Conservation (phyloP, 2,329 filamentous ascomycete species). For the Aspergillus niger region DNA sequence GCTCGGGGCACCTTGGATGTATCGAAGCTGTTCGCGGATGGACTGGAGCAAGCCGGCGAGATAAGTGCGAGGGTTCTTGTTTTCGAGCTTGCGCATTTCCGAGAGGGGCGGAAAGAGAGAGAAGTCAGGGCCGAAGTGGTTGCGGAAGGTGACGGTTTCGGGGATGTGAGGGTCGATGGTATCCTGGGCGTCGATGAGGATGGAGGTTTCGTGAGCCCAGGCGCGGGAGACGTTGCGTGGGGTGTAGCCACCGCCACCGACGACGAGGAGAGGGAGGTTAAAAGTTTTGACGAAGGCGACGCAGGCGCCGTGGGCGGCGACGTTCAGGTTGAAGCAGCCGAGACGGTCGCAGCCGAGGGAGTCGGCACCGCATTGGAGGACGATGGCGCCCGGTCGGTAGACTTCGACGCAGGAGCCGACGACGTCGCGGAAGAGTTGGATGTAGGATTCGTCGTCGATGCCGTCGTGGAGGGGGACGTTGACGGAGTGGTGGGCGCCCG, state of each 20-base stretch:
- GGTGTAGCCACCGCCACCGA: constrained; percentile 95
- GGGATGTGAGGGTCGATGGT: constrained; percentile 75
- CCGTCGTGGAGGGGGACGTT: constrained; percentile 90
- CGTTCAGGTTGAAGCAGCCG: constrained; percentile 94
- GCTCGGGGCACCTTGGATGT: constrained; percentile 81
- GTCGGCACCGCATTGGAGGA: constrained; percentile 93
- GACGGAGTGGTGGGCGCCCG: constrained; percentile 83
- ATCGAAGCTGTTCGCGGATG: constrained; percentile 81
- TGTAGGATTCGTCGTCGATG: constrained; percentile 88
- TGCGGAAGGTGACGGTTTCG: constrained; percentile 77
- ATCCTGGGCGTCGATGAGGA: constrained; percentile 75
- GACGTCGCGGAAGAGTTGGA: constrained; percentile 78
- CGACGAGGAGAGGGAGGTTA: constrained; percentile 78
- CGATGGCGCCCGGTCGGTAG: constrained; percentile 88
- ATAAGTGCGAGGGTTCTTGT: constrained; percentile 76
- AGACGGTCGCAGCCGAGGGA: constrained; percentile 90
- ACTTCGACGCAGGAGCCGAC: constrained; percentile 75
- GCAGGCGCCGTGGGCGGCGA: constrained; percentile 89
- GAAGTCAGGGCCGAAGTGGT: constrained; percentile 85
- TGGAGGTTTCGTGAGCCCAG: constrained; percentile 95
- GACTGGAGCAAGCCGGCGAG: constrained; percentile 74
- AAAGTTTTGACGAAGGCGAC: constrained; percentile 85
- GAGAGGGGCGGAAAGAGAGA: constrained; percentile 86
- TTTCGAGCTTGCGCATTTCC: constrained; percentile 66
- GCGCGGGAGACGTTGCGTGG: constrained; percentile 93